A percentile compares a stretch with the other conserved stretches of the same genome.
Evolutionary conservation across 176 grass and related monocot species (phyloP).

Genomic region (Otatea glauca): DNA sequence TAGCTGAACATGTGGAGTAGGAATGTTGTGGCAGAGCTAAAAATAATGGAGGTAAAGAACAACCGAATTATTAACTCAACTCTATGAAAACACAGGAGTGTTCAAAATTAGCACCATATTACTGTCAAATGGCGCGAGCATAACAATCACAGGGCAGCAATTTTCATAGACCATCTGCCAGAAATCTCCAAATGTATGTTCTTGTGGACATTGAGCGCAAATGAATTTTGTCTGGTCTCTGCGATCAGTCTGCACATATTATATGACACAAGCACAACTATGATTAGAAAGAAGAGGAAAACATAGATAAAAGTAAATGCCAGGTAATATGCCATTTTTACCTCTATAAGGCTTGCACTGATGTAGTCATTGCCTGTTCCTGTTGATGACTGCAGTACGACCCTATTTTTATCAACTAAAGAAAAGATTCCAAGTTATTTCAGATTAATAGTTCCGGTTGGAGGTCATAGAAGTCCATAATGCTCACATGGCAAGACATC

Average conservation of each 20-base stretch:
- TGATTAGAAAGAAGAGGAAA: slow-evolving; percentile 7
- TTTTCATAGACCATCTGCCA: slow-evolving; percentile 94
- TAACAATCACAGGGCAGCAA: slow-evolving; percentile 80
- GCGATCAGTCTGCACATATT: slow-evolving; percentile 31
- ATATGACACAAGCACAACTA: slow-evolving; percentile 6
- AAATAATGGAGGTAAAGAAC: not conserved
- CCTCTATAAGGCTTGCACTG: slow-evolving; percentile 85
- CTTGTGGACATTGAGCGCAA: slow-evolving; percentile 83
- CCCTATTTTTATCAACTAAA: slow-evolving; percentile 65
- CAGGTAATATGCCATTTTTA: slow-evolving; percentile 34
- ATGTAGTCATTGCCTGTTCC: slow-evolving; percentile 60
- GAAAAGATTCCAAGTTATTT: slow-evolving; percentile 18
- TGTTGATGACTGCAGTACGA: slow-evolving; percentile 40
- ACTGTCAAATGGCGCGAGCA: slow-evolving; percentile 75
- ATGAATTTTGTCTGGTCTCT: slow-evolving; percentile 64
- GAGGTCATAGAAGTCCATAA: not conserved
- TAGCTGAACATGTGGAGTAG: not conserved
- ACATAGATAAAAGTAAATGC: not conserved
- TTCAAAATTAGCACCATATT: slow-evolving; percentile 53
- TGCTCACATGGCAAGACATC: slow-evolving; percentile 86
- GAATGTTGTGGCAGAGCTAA: not conserved
- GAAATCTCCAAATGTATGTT: slow-evolving; percentile 74
- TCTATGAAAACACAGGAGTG: slow-evolving; percentile 23
- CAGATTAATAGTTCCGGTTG: not conserved
- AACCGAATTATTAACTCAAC: slow-evolving; percentile 15